These are phyloP conservation scores for Wickerhamomyces chambardii DNA, from an alignment of 805 yeast genomes.

Conservation along the genomic window DNA sequence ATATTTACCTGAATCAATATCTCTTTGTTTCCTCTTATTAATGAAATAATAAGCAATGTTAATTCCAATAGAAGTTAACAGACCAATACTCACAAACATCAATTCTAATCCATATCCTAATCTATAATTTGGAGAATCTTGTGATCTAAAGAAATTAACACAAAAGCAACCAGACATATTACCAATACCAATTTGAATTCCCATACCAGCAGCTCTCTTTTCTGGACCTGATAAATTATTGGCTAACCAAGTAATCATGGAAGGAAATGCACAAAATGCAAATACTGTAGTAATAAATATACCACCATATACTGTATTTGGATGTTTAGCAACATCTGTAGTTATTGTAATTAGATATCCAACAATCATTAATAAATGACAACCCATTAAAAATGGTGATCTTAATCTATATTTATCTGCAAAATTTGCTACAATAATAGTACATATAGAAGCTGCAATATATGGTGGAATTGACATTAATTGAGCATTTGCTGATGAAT, in stretches of 20 bases:
- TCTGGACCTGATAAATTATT: conserved; percentile 21
- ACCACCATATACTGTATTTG: conserved; percentile 19
- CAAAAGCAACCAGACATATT: conserved; percentile 22
- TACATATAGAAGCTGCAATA: conserved; percentile 22
- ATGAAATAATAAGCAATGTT: conserved; percentile 11
- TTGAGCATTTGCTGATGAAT: conserved; percentile 29
- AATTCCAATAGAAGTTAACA: conserved; percentile 9
- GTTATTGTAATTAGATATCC: conserved; percentile 21
- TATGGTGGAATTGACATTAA: conserved; percentile 36
- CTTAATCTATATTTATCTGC: conserved; percentile 19
- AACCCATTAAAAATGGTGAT: conserved; percentile 17
- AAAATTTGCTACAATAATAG: conserved; percentile 21
- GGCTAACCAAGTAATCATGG: conserved; percentile 21
- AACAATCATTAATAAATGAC: conserved; percentile 19
- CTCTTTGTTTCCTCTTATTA: conserved; percentile 14
- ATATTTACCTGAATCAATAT: conserved; percentile 19
- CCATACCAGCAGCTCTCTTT: conserved; percentile 23
- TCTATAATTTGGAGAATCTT: conserved; percentile 12
- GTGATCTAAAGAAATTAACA: conserved; percentile 18
- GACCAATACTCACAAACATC: conserved; percentile 21
- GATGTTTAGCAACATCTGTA: conserved; percentile 12
- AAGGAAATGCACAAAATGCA: conserved; percentile 19
- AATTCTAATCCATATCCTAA: conserved; percentile 20
- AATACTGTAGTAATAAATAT: conserved; percentile 17
- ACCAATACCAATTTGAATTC: conserved; percentile 23